phyloP scores from a whole-genome alignment of 805 yeast species.

The Starmera quercuum region DNA sequence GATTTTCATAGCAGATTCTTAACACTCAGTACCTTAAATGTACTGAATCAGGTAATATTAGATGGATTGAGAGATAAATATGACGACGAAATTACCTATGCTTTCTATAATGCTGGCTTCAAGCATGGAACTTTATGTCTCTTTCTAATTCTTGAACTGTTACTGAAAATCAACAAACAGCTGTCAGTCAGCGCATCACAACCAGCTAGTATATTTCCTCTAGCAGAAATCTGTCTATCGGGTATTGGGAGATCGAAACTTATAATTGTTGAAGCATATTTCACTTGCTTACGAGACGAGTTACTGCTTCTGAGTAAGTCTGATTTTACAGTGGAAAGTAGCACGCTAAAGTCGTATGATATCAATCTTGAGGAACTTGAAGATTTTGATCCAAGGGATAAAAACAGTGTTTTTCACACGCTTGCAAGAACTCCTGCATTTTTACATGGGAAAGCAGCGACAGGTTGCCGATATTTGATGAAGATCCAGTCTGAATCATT shows the following conservation, averaged over 20 bases:
- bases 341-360: no score
- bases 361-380: no score
- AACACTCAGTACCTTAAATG: slow-evolving; percentile 2
- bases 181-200: neutral
- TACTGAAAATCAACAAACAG: slow-evolving; percentile 8
- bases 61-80: no score
- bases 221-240: neutral
- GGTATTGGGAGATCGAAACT: neutral
- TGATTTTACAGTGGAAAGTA: neutral
- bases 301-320: neutral
- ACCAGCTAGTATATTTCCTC: neutral
- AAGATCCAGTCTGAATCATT: slow-evolving; percentile 8
- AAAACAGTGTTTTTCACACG: slow-evolving; percentile 2
- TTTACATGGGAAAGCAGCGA: slow-evolving; percentile 7
- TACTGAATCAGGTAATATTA: slow-evolving; percentile 1
- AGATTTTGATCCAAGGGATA: slow-evolving; percentile 5
- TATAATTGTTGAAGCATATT: slow-evolving; percentile 10
- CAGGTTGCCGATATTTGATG: slow-evolving; percentile 8
- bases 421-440: slow-evolving; percentile 7
- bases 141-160: slow-evolving; percentile 14
- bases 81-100: slow-evolving; percentile 1
- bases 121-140: slow-evolving; percentile 14
- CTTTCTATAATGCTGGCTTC: slow-evolving; percentile 10
- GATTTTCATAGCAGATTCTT: neutral
- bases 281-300: slow-evolving; percentile 1